phyloP scores from a whole-genome alignment of 805 yeast genomes.

The Kodamaea sagamina region DNA sequence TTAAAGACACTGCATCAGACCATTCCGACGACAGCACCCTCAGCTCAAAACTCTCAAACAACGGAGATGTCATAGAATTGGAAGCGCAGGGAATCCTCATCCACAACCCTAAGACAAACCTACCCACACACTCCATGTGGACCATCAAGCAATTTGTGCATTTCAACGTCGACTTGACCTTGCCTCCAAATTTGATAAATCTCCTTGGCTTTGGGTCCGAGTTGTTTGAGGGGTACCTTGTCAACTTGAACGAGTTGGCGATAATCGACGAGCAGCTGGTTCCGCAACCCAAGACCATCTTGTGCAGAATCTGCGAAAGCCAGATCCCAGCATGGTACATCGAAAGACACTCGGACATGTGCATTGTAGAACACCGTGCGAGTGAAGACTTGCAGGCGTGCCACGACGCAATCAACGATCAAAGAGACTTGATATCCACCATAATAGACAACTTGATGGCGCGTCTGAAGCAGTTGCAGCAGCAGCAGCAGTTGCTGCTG shows the following conservation, averaged over 20 bases:
- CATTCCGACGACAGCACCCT: slow-evolving; percentile 15
- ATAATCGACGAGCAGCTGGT: slow-evolving; percentile 62
- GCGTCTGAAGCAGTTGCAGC: slow-evolving; percentile 20
- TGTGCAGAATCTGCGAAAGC: slow-evolving; percentile 92
- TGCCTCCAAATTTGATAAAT: slow-evolving; percentile 70
- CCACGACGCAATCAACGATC: slow-evolving; percentile 79
- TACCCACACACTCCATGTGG: slow-evolving; percentile 90
- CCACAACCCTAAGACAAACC: slow-evolving; percentile 54
- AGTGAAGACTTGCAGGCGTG: slow-evolving; percentile 72
- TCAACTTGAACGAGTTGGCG: slow-evolving; percentile 62
- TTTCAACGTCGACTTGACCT: slow-evolving; percentile 60
- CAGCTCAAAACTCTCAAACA: slow-evolving; percentile 46
- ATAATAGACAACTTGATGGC: slow-evolving; percentile 44
- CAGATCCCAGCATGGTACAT: slow-evolving; percentile 96
- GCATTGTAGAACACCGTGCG: slow-evolving; percentile 80
- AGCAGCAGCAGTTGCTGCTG: slow-evolving; percentile 22
- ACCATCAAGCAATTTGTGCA: slow-evolving; percentile 76
- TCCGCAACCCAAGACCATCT: slow-evolving; percentile 77
- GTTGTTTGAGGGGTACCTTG: slow-evolving; percentile 72
- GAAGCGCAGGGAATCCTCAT: slow-evolving; percentile 95
- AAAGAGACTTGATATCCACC: slow-evolving; percentile 50
- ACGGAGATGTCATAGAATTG: slow-evolving; percentile 65
- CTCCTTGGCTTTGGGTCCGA: slow-evolving; percentile 88
- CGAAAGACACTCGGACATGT: slow-evolving; percentile 85
- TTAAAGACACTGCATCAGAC: slow-evolving; percentile 1